Evolutionary conservation across 75 land plant genomes (phyloP).

Genomic region (Pinus tabuliformis): DNA sequence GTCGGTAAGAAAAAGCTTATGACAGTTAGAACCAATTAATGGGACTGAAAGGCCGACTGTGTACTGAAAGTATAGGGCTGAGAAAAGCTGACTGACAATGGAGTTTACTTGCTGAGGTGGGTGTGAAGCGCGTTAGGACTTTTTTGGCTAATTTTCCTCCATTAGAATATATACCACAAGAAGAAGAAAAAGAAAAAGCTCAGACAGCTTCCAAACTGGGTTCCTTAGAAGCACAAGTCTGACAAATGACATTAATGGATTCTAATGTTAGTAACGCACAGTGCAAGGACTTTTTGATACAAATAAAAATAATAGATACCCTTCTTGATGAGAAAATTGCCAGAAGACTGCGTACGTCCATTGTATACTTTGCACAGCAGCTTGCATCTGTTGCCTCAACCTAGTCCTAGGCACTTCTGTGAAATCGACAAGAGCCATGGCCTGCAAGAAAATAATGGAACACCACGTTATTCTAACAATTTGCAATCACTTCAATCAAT

Average conservation of each 20-base stretch:
- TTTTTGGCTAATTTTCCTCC: background rate
- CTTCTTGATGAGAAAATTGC: constrained; percentile 63
- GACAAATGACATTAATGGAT: no score
- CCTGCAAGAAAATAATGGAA: background rate
- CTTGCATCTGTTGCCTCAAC: constrained; percentile 52
- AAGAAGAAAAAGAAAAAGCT: background rate
- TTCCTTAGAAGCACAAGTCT: no score
- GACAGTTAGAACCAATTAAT: background rate
- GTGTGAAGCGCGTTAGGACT: no score
- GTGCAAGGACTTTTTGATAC: background rate
- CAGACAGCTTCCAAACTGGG: background rate
- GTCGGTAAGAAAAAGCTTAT: no score
- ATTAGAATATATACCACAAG: background rate
- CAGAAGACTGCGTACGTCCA: constrained; percentile 90
- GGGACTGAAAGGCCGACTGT: background rate
- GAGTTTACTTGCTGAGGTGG: background rate
- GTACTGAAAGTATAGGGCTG: background rate
- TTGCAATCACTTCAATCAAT: background rate
- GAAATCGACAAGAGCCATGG: constrained; percentile 6
- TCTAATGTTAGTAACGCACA: no score
- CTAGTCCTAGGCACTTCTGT: background rate
- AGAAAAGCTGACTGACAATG: background rate
- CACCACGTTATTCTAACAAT: background rate
- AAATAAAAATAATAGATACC: constrained; percentile 25
- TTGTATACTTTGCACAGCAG: constrained; percentile 73